Conservation (phyloP, 768 basidiomycete species). For the Lactarius quietus region DNA sequence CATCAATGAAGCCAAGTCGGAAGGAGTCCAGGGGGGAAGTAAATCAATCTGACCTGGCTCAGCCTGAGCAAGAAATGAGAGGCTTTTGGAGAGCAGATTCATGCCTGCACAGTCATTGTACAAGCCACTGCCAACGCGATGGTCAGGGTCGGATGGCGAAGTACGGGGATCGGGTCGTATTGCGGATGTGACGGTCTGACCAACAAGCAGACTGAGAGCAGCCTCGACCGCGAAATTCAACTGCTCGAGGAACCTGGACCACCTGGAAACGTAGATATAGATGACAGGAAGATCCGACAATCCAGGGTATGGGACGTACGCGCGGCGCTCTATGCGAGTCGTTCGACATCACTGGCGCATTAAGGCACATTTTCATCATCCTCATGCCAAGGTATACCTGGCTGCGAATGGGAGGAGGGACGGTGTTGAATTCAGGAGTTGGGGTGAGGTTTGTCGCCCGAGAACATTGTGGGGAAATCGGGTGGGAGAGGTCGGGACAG, state of each 20-base stretch:
- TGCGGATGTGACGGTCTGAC: conserved; percentile 76
- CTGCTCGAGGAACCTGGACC: conserved; percentile 58
- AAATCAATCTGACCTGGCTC: conserved; percentile 72
- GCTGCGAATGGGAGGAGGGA: conserved; percentile 2
- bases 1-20: too few relatives aligned
- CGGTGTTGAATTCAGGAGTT: background rate
- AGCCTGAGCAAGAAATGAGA: background rate
- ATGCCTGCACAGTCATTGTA: conserved; percentile 78
- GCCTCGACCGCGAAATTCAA: conserved; percentile 88
- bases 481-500: background rate
- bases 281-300: background rate
- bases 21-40: conserved; percentile 81
- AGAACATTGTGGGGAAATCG: conserved; percentile 3
- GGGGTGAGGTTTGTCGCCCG: background rate
- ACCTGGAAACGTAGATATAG: background rate
- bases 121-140: conserved; percentile 69
- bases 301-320: background rate
- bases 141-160: conserved; percentile 42
- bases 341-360: conserved; percentile 15
- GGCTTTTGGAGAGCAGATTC: conserved; percentile 17
- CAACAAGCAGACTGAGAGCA: conserved; percentile 79
- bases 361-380: conserved; percentile 18
- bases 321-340: background rate
- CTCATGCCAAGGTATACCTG: conserved; percentile 17
- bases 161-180: conserved; percentile 37